These are phyloP conservation scores for Helichrysum umbraculigerum DNA, from an alignment of 129 eudicot genomes.

Conservation along the genomic window DNA sequence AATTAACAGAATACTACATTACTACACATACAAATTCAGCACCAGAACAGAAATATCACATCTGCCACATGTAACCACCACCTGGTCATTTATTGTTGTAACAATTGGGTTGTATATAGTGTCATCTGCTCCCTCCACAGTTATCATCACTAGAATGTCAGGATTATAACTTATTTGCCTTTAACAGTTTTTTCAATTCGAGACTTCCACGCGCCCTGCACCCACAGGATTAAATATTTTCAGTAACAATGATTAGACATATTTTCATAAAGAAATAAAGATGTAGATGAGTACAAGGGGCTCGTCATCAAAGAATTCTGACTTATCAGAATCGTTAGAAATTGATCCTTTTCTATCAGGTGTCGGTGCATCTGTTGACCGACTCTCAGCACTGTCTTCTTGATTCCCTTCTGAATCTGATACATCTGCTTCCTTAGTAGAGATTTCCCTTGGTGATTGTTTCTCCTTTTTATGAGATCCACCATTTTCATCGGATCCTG, in stretches of 20 bases:
- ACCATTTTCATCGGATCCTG: slow-evolving; percentile 40
- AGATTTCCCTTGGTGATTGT: not conserved
- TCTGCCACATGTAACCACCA: slow-evolving; percentile 13
- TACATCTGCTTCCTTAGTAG: slow-evolving; percentile 27
- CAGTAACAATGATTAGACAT: not conserved
- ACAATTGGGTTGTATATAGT: slow-evolving; percentile 27
- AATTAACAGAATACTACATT: slow-evolving; percentile 31
- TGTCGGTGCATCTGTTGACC: slow-evolving; percentile 23
- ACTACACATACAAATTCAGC: slow-evolving; percentile 25
- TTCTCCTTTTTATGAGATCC: slow-evolving; percentile 24
- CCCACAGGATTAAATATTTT: not conserved
- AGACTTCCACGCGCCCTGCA: slow-evolving; percentile 72
- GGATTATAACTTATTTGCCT: slow-evolving; percentile 37
- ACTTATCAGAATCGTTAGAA: slow-evolving; percentile 23
- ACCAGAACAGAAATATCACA: slow-evolving; percentile 18
- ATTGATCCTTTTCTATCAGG: slow-evolving; percentile 28
- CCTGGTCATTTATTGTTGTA: slow-evolving; percentile 32
- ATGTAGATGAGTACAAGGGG: slow-evolving; percentile 56
- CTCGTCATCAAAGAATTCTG: slow-evolving; percentile 61
- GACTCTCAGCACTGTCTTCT: slow-evolving; percentile 31
- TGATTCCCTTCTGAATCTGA: slow-evolving; percentile 38
- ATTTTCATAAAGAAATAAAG: slow-evolving; percentile 4
- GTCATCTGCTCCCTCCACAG: slow-evolving; percentile 27
- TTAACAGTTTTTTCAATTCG: slow-evolving; percentile 48
- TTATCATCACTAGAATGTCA: not conserved